A percentile compares a stretch with the other conserved stretches of the same genome.
These are phyloP conservation scores for Lactarius tabidus DNA, from an alignment of 768 basidiomycete genomes.

Conservation along the genomic window DNA sequence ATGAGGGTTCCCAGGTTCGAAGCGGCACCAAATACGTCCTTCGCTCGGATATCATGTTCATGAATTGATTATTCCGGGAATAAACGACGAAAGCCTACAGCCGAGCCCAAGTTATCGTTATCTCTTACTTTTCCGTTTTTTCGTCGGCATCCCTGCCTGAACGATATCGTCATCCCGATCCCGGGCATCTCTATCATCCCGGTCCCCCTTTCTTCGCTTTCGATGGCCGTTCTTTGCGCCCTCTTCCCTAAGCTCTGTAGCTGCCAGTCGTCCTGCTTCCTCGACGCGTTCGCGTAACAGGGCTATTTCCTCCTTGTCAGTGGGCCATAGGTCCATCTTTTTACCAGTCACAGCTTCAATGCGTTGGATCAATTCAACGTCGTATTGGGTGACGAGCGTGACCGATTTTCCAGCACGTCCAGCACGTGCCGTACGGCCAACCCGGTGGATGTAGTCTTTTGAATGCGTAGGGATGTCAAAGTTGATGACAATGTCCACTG, in stretches of 20 bases:
- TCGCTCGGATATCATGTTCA: slow-evolving; percentile 70
- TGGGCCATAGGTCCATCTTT: slow-evolving; percentile 85
- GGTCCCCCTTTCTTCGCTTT: slow-evolving; percentile 47
- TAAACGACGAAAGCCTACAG: background rate
- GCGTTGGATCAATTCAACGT: slow-evolving; percentile 92
- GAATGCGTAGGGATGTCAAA: slow-evolving; percentile 97
- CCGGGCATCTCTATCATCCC: slow-evolving; percentile 60
- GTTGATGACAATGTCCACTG: slow-evolving; percentile 96
- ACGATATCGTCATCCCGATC: slow-evolving; percentile 92
- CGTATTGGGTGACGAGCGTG: slow-evolving; percentile 98
- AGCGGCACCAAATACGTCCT: slow-evolving; percentile 68
- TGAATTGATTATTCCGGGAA: slow-evolving; percentile 29
- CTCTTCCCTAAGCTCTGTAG: slow-evolving; percentile 78
- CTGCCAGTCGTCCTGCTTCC: slow-evolving; percentile 75
- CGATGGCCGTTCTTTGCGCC: slow-evolving; percentile 46
- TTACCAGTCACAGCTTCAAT: slow-evolving; percentile 92
- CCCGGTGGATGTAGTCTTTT: slow-evolving; percentile 98
- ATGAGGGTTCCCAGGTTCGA: slow-evolving; percentile 63
- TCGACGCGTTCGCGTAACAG: slow-evolving; percentile 84
- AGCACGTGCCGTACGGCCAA: slow-evolving; percentile 95
- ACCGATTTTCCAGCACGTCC: slow-evolving; percentile 96
- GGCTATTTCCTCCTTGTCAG: slow-evolving; percentile 84
- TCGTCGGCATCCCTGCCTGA: slow-evolving; percentile 81
- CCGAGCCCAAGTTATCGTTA: slow-evolving; percentile 25
- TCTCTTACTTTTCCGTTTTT: slow-evolving; percentile 53